Evolutionary conservation across 768 basidiomycete genomes (phyloP).

Genomic region (Peribolospora baueri): DNA sequence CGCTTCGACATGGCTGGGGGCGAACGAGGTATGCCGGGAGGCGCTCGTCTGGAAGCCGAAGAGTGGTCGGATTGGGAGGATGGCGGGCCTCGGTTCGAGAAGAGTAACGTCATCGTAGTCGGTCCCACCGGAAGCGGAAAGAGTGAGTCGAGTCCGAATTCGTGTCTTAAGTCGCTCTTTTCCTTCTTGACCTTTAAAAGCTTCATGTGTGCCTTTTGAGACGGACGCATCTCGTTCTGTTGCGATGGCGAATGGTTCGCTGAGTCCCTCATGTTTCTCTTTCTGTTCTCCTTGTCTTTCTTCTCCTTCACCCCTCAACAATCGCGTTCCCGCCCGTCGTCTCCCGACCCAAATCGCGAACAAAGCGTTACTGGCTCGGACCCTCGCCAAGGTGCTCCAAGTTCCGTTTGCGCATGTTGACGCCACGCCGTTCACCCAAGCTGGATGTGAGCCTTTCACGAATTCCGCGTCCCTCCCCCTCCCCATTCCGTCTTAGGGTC

Average conservation of each 20-base stretch:
- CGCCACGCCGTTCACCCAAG: constrained; percentile 78
- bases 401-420: constrained; percentile 87
- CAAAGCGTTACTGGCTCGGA: constrained; percentile 46
- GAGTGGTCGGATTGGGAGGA: background rate
- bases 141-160: background rate
- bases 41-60: too few relatives aligned
- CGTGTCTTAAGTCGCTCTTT: background rate
- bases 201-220: too few relatives aligned
- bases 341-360: background rate
- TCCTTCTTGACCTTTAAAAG: background rate
- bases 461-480: background rate
- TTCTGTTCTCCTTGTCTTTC: too few relatives aligned
- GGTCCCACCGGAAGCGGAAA: constrained; percentile 16
- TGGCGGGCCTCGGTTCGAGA: constrained; percentile 42
- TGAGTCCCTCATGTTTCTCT: too few relatives aligned
- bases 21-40: too few relatives aligned
- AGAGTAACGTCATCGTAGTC: constrained; percentile 81
- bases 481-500: background rate
- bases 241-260: too few relatives aligned
- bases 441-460: constrained; percentile 11
- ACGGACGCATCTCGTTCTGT: too few relatives aligned
- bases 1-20: background rate
- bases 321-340: constrained; percentile 46
- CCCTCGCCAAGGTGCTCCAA: constrained; percentile 69
- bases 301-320: constrained; percentile 29